Evolutionary conservation across 139 green algal genomes (phyloP), one percentile per base, ranked within the genome.

Genomic region (Chlamydomonas incerta): DNA sequence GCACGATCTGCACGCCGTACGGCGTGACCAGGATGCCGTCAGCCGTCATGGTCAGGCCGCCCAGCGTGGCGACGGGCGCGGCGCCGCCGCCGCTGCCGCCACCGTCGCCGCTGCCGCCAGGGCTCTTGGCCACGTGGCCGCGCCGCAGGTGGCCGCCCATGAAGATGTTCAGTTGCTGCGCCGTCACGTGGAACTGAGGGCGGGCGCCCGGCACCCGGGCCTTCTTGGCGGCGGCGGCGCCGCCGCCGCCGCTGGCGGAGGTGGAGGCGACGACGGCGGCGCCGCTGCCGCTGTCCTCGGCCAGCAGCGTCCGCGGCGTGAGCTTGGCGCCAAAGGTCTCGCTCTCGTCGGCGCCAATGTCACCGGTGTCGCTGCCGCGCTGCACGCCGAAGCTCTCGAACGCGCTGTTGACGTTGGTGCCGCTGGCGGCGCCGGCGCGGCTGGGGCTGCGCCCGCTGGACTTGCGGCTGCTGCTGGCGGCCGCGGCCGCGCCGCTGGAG

Each of bases 141-240:
- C 79, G 47, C 20, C 82, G 60, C 62, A 87, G 11, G 71, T 89
- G 77, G 11, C 67, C 77, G 2, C 85, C 85, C 57, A 89, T 77
- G 76, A 82, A 89, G 58, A 89, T 89, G 63, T 89, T 89, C 46
- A 89, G 76, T 76, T 89, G 85, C n/a, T 84, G 72, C 0, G 76
- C 6, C 4, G 85, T 89, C 21, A 87, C 82, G 3, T n/a, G 26
- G 72, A 87, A 87, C n/a, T 26, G 28, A 0, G 52, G 52, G 8
- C 24, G 8, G 11, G 31, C 20, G 15, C 62, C 62, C 31, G 77
- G 20, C 20, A 28, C 70, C 24, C 37, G 10, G 26, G 33, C 70
- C 28, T n/a, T 60, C 9, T 35, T 35, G 23, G 50, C 14, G 3
- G 50, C 10, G 18, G 11, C 50, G 11, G 52, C 66, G n/a, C 24